Percentiles rank a stretch among this genome's conserved stretches.
Conservation (phyloP, 2,329 filamentous ascomycete genomes). For the Lachnellula willkommii region DNA sequence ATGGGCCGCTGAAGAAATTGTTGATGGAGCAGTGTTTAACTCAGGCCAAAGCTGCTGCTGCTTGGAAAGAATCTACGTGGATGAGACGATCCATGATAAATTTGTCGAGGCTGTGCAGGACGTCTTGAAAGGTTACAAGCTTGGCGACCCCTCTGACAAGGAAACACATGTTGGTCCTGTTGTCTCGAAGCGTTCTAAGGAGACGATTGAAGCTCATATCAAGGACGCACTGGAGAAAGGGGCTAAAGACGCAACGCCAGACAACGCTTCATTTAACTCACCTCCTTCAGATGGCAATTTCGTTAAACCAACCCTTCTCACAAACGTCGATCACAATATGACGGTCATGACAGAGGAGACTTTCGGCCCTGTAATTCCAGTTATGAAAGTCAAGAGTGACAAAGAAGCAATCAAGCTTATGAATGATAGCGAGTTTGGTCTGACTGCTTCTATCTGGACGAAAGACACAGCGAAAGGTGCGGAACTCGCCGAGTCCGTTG, state of each 20-base stretch:
- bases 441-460: constrained; percentile 97
- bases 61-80: constrained; percentile 86
- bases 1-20: constrained; percentile 91
- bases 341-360: constrained; percentile 89
- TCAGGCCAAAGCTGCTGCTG: constrained; percentile 98
- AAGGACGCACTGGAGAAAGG: constrained; percentile 78
- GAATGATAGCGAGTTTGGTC: constrained; percentile 91
- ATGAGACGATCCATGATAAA: constrained; percentile 74
- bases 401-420: constrained; percentile 77
- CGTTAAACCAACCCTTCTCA: constrained; percentile 78
- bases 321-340: constrained; percentile 76
- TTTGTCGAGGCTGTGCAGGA: constrained; percentile 77
- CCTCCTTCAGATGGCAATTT: constrained; percentile 79
- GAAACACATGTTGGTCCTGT: constrained; percentile 83
- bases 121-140: constrained; percentile 73
- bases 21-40: constrained; percentile 95
- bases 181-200: constrained; percentile 72
- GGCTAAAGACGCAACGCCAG: constrained; percentile 77
- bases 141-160: constrained; percentile 81
- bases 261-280: constrained; percentile 69
- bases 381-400: constrained; percentile 80
- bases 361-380: constrained; percentile 85
- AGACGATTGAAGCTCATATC: constrained; percentile 72
- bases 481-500: constrained; percentile 71
- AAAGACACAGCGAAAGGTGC: constrained; percentile 74